A percentile compares a stretch with the other conserved stretches of the same genome.
These are phyloP conservation scores for Pseudotulostoma volvatum DNA, from an alignment of 495 filamentous ascomycete genomes.

Conservation along the genomic window DNA sequence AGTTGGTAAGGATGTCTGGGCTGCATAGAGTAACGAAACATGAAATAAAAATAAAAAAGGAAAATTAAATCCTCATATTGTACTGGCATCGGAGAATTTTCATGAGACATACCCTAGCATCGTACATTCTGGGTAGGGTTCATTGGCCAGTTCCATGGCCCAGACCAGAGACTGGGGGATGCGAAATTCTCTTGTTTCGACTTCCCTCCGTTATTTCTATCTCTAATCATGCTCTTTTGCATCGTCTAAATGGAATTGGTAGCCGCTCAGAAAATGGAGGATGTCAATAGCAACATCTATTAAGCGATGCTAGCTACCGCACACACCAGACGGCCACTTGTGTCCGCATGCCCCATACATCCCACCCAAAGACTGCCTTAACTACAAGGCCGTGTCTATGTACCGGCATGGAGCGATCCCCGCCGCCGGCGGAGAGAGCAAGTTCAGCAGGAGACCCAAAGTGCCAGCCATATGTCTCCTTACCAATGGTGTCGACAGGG, in stretches of 20 bases:
- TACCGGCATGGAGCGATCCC: constrained; percentile 35
- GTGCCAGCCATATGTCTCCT: constrained; percentile 8
- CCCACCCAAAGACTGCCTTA: constrained; percentile 79
- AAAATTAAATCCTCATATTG: no score
- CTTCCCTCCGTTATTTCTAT: no score
- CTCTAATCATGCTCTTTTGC: no score
- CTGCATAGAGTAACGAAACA: no score
- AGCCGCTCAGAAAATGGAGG: constrained; percentile 10
- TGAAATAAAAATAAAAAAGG: no score
- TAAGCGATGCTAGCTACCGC: constrained; percentile 95
- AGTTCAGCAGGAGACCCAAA: constrained; percentile 25
- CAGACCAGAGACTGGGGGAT: no score
- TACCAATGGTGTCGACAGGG: constrained; percentile 28
- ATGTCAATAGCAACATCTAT: constrained; percentile 36
- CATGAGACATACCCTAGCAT: no score
- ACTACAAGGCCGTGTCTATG: constrained; percentile 32
- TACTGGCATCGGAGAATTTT: no score
- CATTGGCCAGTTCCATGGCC: no score
- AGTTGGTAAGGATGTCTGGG: constrained; percentile 82
- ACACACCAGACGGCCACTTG: constrained; percentile 87
- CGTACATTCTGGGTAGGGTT: no score
- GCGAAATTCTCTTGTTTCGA: no score
- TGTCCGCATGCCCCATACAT: constrained; percentile 82
- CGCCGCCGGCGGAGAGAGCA: constrained; percentile 49
- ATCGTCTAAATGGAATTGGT: no score